Conservation (phyloP, 495 filamentous ascomycete species). For the Penicillium longicatenatum region DNA sequence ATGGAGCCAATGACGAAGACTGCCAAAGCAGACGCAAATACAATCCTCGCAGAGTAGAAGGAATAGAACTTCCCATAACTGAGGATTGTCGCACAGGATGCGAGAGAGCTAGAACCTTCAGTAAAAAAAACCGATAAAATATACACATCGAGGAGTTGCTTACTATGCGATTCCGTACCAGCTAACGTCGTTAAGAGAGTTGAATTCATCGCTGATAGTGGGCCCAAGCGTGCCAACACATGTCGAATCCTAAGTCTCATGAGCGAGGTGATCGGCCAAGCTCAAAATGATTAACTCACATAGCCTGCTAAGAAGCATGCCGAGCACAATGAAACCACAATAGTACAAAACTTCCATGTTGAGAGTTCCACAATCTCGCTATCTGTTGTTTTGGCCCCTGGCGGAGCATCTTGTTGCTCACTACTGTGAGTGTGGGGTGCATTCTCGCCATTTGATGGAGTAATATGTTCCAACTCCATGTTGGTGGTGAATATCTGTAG, state of each 20-base stretch:
- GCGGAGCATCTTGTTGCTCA: neutral
- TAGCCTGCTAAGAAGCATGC: neutral
- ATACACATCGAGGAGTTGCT: neutral
- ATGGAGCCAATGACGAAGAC: neutral
- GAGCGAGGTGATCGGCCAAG: neutral
- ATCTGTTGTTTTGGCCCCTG: neutral
- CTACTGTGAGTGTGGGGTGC: neutral
- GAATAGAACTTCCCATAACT: neutral
- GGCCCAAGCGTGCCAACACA: neutral
- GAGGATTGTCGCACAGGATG: neutral
- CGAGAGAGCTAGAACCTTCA: neutral
- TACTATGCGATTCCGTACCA: neutral
- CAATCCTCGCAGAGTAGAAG: neutral
- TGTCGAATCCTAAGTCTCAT: neutral
- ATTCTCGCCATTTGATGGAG: neutral
- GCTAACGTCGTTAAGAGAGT: neutral
- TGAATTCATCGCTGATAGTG: slow-evolving; percentile 1
- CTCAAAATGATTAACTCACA: neutral
- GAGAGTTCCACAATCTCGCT: neutral
- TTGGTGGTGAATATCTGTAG: neutral
- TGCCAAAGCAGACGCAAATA: neutral
- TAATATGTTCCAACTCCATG: neutral
- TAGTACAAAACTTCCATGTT: neutral
- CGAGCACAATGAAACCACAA: neutral
- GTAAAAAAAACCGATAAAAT: neutral